Base-by-base conservation (phyloP, 2,329 filamentous ascomycete genomes). In the Seiridium cupressi region DNA sequence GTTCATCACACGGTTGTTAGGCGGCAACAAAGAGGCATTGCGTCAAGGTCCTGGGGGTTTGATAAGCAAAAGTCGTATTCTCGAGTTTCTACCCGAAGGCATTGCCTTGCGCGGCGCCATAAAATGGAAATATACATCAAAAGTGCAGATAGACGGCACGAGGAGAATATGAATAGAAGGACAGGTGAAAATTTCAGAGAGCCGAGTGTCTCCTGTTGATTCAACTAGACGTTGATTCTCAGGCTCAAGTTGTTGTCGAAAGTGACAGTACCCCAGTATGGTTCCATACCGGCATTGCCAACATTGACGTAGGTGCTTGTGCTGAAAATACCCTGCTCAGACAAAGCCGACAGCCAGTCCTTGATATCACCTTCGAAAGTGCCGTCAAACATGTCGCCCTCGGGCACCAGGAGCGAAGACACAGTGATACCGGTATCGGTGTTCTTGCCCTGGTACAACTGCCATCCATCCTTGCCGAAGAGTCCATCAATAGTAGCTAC, bases 351-450 rank as follows among this genome's bases (percentile, higher is more conserved):
- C 26, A 79, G 65, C 77, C 76, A 79, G 36, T 79, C 72, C 67
- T 77, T 78, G 47, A 75, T 73, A 32, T 59, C 57, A 26, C 57
- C 57, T 4, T 44, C 40, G 32, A 79, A 78, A 2, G 62, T 60
- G 3, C 76, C 76, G 5, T 68, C 62, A 55, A 77, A 79, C 62
- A 77, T 72, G 53, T 69, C 72, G 18, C 72, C 69, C 10, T 72
- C 70, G 1, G 66, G 62, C 3, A 57, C 66, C 42, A 79, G 62
- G 58, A 79, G 61, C 18, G 70, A 75, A 36, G 69, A 74, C 2
- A 79, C 76, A 1, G 74, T 78, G 58, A 79, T 79, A 0, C 76
- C 76, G 1, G 76, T 77, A 61, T 77, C 74, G 0, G 68, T 68
- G 60, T 79, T 79, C 62, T 72, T 69, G 26, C 73, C 76, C 66